A percentile compares a stretch with the other conserved stretches of the same genome.
These are phyloP conservation scores for Lipomyces sp. DNA, from an alignment of 805 yeast genomes.

Conservation along the genomic window DNA sequence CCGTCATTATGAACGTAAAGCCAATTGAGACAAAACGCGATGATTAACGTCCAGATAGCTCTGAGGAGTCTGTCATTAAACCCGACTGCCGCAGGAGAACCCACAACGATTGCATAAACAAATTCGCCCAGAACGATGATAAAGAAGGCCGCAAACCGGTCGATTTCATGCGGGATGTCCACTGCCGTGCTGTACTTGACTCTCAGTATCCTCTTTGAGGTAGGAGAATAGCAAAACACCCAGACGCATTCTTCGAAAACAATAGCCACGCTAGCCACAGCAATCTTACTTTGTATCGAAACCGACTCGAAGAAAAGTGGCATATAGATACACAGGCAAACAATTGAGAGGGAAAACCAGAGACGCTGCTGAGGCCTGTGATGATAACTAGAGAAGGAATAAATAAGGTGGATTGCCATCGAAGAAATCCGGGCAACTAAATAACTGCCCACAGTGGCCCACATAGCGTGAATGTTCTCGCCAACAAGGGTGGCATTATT, in stretches of 20 bases:
- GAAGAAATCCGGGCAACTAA: constrained; percentile 54
- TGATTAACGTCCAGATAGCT: constrained; percentile 54
- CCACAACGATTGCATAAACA: constrained; percentile 57
- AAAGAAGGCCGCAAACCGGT: constrained; percentile 61
- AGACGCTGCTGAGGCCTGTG: constrained; percentile 56
- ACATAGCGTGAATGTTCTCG: constrained; percentile 51
- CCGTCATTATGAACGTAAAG: constrained; percentile 63
- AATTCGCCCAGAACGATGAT: constrained; percentile 71
- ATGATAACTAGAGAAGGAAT: constrained; percentile 52
- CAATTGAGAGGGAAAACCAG: constrained; percentile 42
- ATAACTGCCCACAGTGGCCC: constrained; percentile 53
- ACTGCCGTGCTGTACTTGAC: constrained; percentile 61
- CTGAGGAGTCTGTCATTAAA: constrained; percentile 52
- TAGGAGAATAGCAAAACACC: constrained; percentile 54
- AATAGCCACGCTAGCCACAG: constrained; percentile 51
- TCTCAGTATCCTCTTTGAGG: constrained; percentile 51
- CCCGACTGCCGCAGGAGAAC: constrained; percentile 55
- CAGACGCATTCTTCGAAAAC: constrained; percentile 51
- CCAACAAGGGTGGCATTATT: constrained; percentile 53
- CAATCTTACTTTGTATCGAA: constrained; percentile 53
- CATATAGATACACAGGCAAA: constrained; percentile 39
- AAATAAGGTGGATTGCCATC: constrained; percentile 46
- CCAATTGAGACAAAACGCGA: constrained; percentile 57
- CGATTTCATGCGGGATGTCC: constrained; percentile 70
- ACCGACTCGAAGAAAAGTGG: constrained; percentile 51